Evolutionary conservation across 2,329 filamentous ascomycete species (phyloP).

Genomic region (Parascedosporium putredinis): DNA sequence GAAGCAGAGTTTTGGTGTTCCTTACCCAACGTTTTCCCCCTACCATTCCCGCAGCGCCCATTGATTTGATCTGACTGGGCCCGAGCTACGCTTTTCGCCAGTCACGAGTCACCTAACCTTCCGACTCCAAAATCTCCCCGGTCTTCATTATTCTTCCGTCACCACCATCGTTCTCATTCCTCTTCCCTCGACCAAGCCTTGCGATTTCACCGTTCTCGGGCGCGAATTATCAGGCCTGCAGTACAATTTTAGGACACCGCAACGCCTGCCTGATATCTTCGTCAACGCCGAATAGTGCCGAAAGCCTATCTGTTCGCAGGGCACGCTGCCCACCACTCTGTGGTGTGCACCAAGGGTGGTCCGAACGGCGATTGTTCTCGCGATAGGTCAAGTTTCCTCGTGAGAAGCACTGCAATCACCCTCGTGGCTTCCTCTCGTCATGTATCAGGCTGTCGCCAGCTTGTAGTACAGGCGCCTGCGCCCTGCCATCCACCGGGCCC

Average conservation of each 20-base stretch:
- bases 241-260: not conserved
- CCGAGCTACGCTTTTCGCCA: not conserved
- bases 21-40: not conserved
- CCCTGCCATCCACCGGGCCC: slow-evolving; percentile 27
- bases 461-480: slow-evolving; percentile 35
- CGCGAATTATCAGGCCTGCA: not conserved
- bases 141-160: not conserved
- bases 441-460: slow-evolving; percentile 32
- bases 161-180: not conserved
- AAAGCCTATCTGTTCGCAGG: not conserved
- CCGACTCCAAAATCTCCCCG: not conserved
- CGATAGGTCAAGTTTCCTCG: slow-evolving; percentile 1
- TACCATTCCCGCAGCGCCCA: not conserved
- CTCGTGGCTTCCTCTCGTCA: slow-evolving; percentile 21
- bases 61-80: not conserved
- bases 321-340: slow-evolving; percentile 4
- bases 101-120: not conserved
- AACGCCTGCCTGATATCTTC: not conserved
- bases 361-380: not conserved
- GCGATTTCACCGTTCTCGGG: not conserved
- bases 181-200: not conserved
- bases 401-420: slow-evolving; percentile 4
- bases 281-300: not conserved
- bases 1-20: not conserved
- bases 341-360: not conserved